phyloP scores from a whole-genome alignment of 106 monocot species.

The Phalaenopsis equestris region DNA sequence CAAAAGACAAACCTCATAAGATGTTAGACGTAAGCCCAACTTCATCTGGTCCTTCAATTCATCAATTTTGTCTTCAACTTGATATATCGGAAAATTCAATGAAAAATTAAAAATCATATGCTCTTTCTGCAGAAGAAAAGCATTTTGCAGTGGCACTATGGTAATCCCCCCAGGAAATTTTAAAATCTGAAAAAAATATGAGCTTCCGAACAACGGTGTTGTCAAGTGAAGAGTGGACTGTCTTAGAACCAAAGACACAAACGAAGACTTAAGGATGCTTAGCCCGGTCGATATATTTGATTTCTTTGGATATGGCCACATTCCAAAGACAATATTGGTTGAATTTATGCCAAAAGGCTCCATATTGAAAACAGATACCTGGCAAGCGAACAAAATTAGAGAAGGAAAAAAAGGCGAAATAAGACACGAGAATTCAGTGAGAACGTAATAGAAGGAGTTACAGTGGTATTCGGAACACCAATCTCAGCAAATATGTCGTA shows the following conservation, averaged over 20 bases:
- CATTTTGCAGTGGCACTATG: constrained; percentile 70
- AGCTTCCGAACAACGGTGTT: constrained; percentile 69
- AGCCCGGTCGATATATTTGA: constrained; percentile 54
- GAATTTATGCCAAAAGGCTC: constrained; percentile 55
- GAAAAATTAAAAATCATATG: constrained; percentile 75
- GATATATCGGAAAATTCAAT: constrained; percentile 67
- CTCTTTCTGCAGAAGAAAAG: constrained; percentile 74
- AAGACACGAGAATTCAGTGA: not conserved
- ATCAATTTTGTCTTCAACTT: constrained; percentile 47
- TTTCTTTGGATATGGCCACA: constrained; percentile 62
- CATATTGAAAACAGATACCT: constrained; percentile 54
- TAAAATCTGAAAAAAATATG: constrained; percentile 72
- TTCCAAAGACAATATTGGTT: constrained; percentile 79
- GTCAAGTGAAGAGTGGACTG: constrained; percentile 65
- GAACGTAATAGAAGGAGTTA: constrained; percentile 24
- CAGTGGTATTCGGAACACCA: constrained; percentile 63
- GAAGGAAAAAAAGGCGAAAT: not conserved
- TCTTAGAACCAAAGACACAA: constrained; percentile 48
- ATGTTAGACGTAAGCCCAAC: constrained; percentile 56
- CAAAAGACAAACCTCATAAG: constrained; percentile 56
- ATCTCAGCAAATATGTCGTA: constrained; percentile 86
- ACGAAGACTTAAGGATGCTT: constrained; percentile 66
- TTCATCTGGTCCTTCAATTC: constrained; percentile 84
- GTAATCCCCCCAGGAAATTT: constrained; percentile 92
- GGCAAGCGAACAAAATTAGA: constrained; percentile 12